Evolutionary conservation across 2,329 filamentous ascomycete species (phyloP), one percentile per base, ranked within the genome.

Genomic region (Talaromyces sp.): DNA sequence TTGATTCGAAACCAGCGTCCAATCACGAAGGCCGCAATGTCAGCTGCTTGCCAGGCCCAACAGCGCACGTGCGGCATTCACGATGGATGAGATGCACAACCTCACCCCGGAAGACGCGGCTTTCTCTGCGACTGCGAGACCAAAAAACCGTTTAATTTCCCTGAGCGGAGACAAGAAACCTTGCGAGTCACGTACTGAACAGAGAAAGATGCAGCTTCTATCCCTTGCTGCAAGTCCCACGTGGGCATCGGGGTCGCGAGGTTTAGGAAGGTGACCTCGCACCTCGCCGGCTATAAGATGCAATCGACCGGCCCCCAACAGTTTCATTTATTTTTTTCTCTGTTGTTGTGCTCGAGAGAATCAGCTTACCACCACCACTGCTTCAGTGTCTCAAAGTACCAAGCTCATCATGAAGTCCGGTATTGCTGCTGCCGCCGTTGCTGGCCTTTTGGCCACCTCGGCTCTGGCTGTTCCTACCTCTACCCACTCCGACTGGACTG

Each of bases 361-460:
- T 50, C 54, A 48, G 28, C 11, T n/a, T n/a, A n/a, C n/a, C n/a
- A n/a, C n/a, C n/a, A n/a, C n/a, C n/a, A 28, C 33, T 19, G 8
- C 17, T 31, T 5, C 5, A 50, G 31, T 52, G 11, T n/a, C 77
- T 61, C 89, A 85, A 71, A 84, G 94, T 73, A 79, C 84, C 62
- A 37, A n/a, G 35, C 9, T 37, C 53, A 37, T 5, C 39, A 59
- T 59, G 57, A 59, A 59, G 57, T 52, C 57, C 17, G 53, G 39
- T 40, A 37, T 59, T 52, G 57, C 53, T 52, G 53, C 43, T 25
- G 45, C 56, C 17, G 35, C 56, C 19, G 45, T 52, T 51, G 45
- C 45, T 21, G 57, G 57, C 57, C 57, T 59, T 31, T 51, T 59
- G 57, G 57, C 57, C 46, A 45, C 36, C 21, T 59, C 57, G 21